Evolutionary conservation across 176 grass and related monocot genomes (phyloP).

Genomic region (Carex myosuroides): DNA sequence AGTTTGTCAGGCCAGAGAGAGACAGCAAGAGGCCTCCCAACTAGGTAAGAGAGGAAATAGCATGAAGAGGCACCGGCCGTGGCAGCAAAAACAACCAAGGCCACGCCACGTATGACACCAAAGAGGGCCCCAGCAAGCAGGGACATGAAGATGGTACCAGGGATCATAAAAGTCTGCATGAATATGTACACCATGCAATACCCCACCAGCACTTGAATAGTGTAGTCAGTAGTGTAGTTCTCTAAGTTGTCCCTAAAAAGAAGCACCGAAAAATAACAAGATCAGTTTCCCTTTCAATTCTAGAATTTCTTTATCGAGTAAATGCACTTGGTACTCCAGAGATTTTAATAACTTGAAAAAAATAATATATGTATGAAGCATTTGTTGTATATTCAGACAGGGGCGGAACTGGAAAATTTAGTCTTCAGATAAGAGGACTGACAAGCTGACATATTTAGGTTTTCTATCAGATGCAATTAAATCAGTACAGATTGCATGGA

Average conservation of each 20-base stretch:
- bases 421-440: no score
- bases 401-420: no score
- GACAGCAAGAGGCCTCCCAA: conserved; percentile 81
- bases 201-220: conserved; percentile 81
- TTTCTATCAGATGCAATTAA: neutral
- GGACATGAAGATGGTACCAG: conserved; percentile 98
- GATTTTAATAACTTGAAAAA: neutral
- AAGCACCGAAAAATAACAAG: neutral
- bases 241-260: conserved; percentile 86
- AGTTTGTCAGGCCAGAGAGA: conserved; percentile 93
- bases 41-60: conserved; percentile 86
- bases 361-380: neutral
- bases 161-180: conserved; percentile 97
- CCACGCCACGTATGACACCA: conserved; percentile 62
- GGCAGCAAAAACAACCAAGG: conserved; percentile 92
- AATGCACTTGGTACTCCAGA: neutral
- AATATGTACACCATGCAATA: conserved; percentile 93
- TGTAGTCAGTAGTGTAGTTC: conserved; percentile 95
- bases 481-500: neutral
- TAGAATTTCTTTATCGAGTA: neutral
- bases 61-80: conserved; percentile 94
- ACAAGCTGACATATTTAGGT: neutral
- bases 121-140: conserved; percentile 88
- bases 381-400: neutral
- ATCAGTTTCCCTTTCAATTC: neutral